phyloP scores from a whole-genome alignment of 1,284 basidiomycete species.

The Amylostereum chailletii region DNA sequence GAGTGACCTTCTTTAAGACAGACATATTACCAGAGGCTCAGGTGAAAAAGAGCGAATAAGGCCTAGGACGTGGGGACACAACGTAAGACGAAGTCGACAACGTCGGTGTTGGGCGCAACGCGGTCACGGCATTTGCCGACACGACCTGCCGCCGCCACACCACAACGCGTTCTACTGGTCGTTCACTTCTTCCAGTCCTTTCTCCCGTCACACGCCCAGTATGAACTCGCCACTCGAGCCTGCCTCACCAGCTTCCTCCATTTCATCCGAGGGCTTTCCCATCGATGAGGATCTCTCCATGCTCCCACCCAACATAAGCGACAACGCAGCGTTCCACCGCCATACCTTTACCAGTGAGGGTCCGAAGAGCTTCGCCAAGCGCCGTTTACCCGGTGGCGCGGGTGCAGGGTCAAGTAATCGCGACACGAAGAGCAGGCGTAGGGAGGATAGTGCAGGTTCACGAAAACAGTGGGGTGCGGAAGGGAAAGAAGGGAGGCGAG shows the following conservation, averaged over 20 bases:
- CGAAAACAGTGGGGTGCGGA: constrained; percentile 7
- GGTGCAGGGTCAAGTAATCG: constrained; percentile 22
- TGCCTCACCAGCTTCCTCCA: constrained; percentile 17
- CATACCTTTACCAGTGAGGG: constrained; percentile 12
- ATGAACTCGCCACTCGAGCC: constrained; percentile 22
- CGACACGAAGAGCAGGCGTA: constrained; percentile 33
- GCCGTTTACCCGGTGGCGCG: constrained; percentile 28
- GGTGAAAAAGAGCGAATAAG: neutral
- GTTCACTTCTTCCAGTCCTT: neutral
- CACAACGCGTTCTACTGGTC: neutral
- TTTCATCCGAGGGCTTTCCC: constrained; percentile 16
- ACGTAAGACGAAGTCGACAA: too few species aligned
- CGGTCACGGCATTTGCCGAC: neutral
- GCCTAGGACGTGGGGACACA: too few species aligned
- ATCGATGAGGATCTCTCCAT: constrained; percentile 8
- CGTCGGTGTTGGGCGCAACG: too few species aligned
- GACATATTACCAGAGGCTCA: constrained; percentile 16
- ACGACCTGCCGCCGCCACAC: neutral
- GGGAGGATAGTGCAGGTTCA: constrained; percentile 17
- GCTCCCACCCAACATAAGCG: constrained; percentile 5
- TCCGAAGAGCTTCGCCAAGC: constrained; percentile 23
- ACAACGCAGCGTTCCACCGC: constrained; percentile 12
- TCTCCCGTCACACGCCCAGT: neutral
- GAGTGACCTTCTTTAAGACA: constrained; percentile 16
- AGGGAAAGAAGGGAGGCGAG: constrained; percentile 21